Evolutionary conservation across 345 rosid species (phyloP).

Genomic region (Syzygium oleosum): DNA sequence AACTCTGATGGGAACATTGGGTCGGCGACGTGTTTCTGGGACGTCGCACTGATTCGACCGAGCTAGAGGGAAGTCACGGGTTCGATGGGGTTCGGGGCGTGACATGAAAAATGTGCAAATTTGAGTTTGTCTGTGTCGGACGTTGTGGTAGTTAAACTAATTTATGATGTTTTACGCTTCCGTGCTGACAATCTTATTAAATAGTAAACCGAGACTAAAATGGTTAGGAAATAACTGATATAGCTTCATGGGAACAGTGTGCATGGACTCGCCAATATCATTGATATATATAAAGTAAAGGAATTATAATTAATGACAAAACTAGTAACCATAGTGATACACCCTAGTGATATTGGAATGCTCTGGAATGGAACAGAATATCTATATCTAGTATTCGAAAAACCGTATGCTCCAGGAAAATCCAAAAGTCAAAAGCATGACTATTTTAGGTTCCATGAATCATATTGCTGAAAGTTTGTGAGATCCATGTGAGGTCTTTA

Average conservation of each 20-base stretch:
- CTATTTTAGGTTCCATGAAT: not conserved
- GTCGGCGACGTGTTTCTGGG: too few relatives aligned
- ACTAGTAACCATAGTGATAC: not conserved
- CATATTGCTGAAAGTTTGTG: not conserved
- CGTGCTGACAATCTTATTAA: not conserved
- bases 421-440: not conserved
- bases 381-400: not conserved
- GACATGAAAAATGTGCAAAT: not conserved
- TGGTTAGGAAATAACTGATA: not conserved
- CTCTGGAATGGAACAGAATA: not conserved
- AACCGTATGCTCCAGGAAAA: not conserved
- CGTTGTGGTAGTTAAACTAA: not conserved
- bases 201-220: not conserved
- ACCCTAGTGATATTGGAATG: not conserved
- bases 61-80: too few relatives aligned
- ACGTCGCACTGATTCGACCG: too few relatives aligned
- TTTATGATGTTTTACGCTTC: not conserved
- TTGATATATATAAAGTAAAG: not conserved
- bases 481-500: not conserved
- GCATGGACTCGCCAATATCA: not conserved
- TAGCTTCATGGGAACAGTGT: not conserved
- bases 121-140: not conserved
- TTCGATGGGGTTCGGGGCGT: too few relatives aligned
- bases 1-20: too few relatives aligned
- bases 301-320: not conserved